These are phyloP conservation scores for Exophiala oligosperma DNA, from an alignment of 2,329 filamentous ascomycete genomes.

Conservation along the genomic window DNA sequence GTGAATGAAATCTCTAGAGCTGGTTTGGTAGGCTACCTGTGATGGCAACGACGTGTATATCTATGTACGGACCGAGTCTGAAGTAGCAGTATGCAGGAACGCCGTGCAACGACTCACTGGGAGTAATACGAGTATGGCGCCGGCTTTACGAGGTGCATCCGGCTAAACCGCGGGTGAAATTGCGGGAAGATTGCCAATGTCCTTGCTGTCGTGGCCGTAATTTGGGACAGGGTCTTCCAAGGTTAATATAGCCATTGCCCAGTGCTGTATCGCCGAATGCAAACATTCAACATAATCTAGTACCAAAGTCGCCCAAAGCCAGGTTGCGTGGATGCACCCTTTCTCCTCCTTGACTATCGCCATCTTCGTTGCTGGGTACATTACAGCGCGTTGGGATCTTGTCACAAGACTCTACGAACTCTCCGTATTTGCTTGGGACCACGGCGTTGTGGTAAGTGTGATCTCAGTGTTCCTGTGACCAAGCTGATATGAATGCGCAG, in stretches of 20 bases:
- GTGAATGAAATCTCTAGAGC: too few species aligned
- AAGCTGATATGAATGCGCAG: conserved; percentile 46
- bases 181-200: neutral
- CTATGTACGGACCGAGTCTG: too few species aligned
- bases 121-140: too few species aligned
- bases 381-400: conserved; percentile 97
- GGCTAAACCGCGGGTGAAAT: neutral
- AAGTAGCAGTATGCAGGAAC: too few species aligned
- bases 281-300: neutral
- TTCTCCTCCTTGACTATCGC: conserved; percentile 93
- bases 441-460: conserved; percentile 83
- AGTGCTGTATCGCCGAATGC: too few species aligned
- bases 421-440: conserved; percentile 95
- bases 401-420: conserved; percentile 96
- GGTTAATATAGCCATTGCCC: neutral
- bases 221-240: neutral
- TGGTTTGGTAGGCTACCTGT: too few species aligned
- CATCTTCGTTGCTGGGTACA: conserved; percentile 99
- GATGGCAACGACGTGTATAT: too few species aligned
- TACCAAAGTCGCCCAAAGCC: neutral
- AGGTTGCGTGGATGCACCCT: conserved; percentile 72
- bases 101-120: too few species aligned
- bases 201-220: neutral
- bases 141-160: neutral
- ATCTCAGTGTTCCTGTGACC: neutral